Evolutionary conservation across 2,329 filamentous ascomycete species (phyloP).

Genomic region (Penicillium glabrum): DNA sequence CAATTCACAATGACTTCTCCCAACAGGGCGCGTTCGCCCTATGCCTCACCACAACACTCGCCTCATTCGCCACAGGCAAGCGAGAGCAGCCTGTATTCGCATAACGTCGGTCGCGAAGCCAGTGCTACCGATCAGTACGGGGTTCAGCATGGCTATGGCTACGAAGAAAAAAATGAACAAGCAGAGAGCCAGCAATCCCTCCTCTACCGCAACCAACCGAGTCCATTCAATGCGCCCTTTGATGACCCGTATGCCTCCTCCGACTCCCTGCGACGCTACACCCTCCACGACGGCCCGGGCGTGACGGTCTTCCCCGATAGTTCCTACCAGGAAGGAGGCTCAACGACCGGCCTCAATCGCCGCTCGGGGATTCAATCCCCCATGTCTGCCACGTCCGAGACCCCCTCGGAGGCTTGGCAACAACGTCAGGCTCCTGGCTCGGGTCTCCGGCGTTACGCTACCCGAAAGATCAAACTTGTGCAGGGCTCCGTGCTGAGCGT

Average conservation of each 20-base stretch:
- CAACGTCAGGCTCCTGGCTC: slow-evolving; percentile 69
- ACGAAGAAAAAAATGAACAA: slow-evolving; percentile 23
- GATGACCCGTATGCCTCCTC: slow-evolving; percentile 47
- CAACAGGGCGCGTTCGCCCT: too few species aligned
- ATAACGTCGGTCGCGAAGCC: slow-evolving; percentile 12
- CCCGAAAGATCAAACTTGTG: slow-evolving; percentile 95
- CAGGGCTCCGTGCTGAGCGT: slow-evolving; percentile 95
- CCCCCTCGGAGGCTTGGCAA: slow-evolving; percentile 69
- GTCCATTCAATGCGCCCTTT: slow-evolving; percentile 46
- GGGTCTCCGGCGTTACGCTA: slow-evolving; percentile 80
- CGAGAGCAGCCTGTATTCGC: slow-evolving; percentile 17
- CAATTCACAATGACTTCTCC: not conserved
- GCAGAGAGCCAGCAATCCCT: slow-evolving; percentile 26
- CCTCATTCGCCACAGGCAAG: slow-evolving; percentile 21
- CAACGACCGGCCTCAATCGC: slow-evolving; percentile 41
- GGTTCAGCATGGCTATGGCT: slow-evolving; percentile 13
- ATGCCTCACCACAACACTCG: not conserved
- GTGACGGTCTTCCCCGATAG: slow-evolving; percentile 55
- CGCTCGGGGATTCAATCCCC: slow-evolving; percentile 52
- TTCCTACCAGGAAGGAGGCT: slow-evolving; percentile 51
- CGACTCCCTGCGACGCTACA: slow-evolving; percentile 33
- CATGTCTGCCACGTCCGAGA: slow-evolving; percentile 61
- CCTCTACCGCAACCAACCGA: slow-evolving; percentile 37
- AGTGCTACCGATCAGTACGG: slow-evolving; percentile 2
- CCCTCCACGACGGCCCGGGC: slow-evolving; percentile 47